Evolutionary conservation across 225 moss, liverwort and hornwort species (phyloP).

Genomic region (Anthoceros angustus): DNA sequence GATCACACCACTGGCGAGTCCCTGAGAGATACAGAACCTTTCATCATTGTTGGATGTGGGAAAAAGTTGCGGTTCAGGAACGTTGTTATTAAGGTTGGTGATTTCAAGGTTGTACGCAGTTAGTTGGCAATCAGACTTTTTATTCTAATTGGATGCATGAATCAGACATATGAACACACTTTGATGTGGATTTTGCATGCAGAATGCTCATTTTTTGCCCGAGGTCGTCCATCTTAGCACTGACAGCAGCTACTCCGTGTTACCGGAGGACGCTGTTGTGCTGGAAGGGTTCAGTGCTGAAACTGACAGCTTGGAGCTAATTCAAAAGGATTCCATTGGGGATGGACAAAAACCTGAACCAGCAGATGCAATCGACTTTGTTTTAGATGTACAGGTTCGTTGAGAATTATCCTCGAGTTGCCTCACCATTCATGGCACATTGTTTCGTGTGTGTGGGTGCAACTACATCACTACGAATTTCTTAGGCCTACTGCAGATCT

Average conservation of each 20-base stretch:
- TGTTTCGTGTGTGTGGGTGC: too few species aligned
- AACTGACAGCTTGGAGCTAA: constrained; percentile 23
- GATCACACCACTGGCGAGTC: constrained; percentile 24
- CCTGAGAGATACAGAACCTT: constrained; percentile 35
- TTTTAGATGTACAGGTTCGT: constrained; percentile 76
- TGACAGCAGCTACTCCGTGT: constrained; percentile 60
- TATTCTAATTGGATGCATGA: neutral
- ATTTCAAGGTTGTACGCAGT: neutral
- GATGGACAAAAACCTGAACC: constrained; percentile 29
- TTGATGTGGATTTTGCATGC: constrained; percentile 17
- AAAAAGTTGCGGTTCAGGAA: constrained; percentile 80
- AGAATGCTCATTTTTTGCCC: constrained; percentile 85
- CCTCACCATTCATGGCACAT: neutral
- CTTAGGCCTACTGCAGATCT: neutral
- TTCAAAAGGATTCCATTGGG: constrained; percentile 26
- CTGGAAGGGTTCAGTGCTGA: constrained; percentile 48
- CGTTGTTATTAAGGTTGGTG: constrained; percentile 54
- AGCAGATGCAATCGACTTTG: constrained; percentile 45
- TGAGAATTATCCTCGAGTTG: neutral
- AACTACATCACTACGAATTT: neutral
- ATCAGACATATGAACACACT: neutral
- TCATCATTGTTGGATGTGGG: constrained; percentile 60
- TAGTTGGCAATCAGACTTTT: constrained; percentile 6
- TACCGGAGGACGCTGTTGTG: constrained; percentile 60
- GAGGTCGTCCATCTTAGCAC: constrained; percentile 61